Base-by-base conservation (phyloP, 2,329 filamentous ascomycete species). In the Stenocarpella maydis region DNA sequence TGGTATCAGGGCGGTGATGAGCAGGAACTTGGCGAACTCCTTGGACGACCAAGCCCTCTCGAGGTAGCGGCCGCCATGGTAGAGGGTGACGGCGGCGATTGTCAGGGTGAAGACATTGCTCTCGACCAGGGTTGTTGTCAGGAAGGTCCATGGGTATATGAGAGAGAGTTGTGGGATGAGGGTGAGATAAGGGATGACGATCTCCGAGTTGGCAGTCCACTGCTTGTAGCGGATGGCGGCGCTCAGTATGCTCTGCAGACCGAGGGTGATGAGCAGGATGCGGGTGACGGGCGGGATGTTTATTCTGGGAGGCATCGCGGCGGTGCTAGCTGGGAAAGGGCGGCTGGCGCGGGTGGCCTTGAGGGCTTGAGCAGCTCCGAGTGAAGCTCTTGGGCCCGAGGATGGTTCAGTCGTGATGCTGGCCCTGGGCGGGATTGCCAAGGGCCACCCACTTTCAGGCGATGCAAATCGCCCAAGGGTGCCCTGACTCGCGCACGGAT, bases 271-370 rank as follows among this genome's bases (percentile, higher is more conserved):
- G 75, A 99, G 90, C 68, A 95, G 86, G 75, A 88, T 89, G 73
- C 96, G 91, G 58, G 96, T 98, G 74, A 97, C 89, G 37, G 96
- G 95, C 71, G 96, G 96, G 72, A 98, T 91, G 78, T 97, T 98
- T 82, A 98, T 87, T 84, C 95, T 91, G 66, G 91, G 87, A 76
- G 92, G 87, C 94, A 97, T 92, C 78, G 76, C 81, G 80, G 75
- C 71, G 64, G 63, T 63, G 19, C 14, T 65, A 26, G 37, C 28
- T 63, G 58, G 43, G 28, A 7, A 8, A 5, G 28, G 28, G 28
- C 41, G 58, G 58, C 58, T 21, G 58, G 43, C 58, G 41, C 41
- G 43, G 58, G 43, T 63, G 58, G 58, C 67, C 67, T 68, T 65
- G 67, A 49, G 61, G 47, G 67, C 58, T 43, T n/a, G 31, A 54